phyloP scores from a whole-genome alignment of 305 asterid genomes.

The Fraxinus greggii region DNA sequence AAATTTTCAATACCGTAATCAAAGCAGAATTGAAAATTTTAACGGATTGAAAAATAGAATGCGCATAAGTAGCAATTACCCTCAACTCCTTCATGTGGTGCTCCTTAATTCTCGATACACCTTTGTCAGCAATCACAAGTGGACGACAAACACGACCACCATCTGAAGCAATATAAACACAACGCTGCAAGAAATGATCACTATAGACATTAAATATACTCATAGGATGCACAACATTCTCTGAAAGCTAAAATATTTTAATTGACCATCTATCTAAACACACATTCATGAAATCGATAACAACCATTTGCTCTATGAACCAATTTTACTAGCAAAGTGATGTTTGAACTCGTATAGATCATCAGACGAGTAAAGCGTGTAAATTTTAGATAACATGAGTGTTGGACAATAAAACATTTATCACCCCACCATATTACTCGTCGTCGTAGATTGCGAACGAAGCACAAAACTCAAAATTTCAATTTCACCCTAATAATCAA shows the following conservation, averaged over 20 bases:
- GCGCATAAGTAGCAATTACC: slow-evolving; percentile 41
- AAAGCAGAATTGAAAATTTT: not conserved
- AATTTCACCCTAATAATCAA: not conserved
- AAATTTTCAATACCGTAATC: slow-evolving; percentile 24
- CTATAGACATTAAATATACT: not conserved
- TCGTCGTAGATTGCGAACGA: not conserved
- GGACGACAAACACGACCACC: slow-evolving; percentile 99
- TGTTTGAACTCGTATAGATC: not conserved
- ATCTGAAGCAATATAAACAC: slow-evolving; percentile 97
- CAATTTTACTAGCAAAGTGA: not conserved
- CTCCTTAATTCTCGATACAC: slow-evolving; percentile 88
- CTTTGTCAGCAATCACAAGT: slow-evolving; percentile 89
- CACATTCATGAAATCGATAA: not conserved
- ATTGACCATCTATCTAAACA: slow-evolving; percentile 11
- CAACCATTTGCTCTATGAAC: not conserved
- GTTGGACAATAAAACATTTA: not conserved
- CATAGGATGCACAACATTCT: not conserved
- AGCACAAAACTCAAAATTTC: not conserved
- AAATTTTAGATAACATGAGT: not conserved
- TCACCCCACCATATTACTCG: not conserved
- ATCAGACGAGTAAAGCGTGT: not conserved
- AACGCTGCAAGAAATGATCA: slow-evolving; percentile 53
- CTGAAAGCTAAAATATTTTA: not conserved
- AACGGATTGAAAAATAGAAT: not conserved
- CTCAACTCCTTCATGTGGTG: slow-evolving; percentile 96